phyloP scores from a whole-genome alignment of 495 filamentous ascomycete species.

The Lichina pygmaea region DNA sequence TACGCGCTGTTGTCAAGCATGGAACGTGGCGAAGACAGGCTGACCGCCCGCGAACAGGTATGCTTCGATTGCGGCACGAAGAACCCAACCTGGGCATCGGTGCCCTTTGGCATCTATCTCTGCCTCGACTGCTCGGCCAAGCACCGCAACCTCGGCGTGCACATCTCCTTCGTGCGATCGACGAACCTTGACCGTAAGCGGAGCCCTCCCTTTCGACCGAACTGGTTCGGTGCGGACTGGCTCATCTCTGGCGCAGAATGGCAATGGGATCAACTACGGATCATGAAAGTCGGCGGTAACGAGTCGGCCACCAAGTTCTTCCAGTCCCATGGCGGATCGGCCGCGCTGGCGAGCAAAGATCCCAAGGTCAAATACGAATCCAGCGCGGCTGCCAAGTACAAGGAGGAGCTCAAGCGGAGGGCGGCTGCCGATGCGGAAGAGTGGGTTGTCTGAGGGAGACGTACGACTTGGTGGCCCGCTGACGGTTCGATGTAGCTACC shows the following conservation, averaged over 20 bases:
- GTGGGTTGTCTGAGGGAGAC: constrained; percentile 19
- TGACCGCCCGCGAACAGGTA: constrained; percentile 22
- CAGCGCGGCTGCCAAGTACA: constrained; percentile 74
- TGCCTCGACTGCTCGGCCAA: constrained; percentile 90
- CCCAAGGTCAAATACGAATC: constrained; percentile 90
- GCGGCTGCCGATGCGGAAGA: constrained; percentile 55
- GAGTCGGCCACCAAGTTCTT: constrained; percentile 97
- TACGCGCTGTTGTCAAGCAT: constrained; percentile 17
- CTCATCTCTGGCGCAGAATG: constrained; percentile 33
- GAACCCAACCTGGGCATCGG: constrained; percentile 95
- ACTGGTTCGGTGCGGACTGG: background rate
- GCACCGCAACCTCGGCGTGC: constrained; percentile 75
- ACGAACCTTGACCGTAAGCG: constrained; percentile 91
- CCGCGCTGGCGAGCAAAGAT: constrained; percentile 84
- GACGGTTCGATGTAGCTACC: constrained; percentile 27
- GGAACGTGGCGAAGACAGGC: constrained; percentile 1
- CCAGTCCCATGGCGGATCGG: constrained; percentile 80
- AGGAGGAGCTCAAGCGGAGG: constrained; percentile 72
- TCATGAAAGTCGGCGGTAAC: constrained; percentile 98
- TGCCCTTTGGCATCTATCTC: constrained; percentile 90
- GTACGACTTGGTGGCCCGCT: too few species aligned
- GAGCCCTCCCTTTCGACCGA: background rate
- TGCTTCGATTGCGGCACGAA: constrained; percentile 95
- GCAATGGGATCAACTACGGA: constrained; percentile 94
- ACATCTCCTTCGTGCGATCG: constrained; percentile 94